Base-by-base conservation (phyloP, 805 yeast genomes). In the Ogataea salicorniae region DNA sequence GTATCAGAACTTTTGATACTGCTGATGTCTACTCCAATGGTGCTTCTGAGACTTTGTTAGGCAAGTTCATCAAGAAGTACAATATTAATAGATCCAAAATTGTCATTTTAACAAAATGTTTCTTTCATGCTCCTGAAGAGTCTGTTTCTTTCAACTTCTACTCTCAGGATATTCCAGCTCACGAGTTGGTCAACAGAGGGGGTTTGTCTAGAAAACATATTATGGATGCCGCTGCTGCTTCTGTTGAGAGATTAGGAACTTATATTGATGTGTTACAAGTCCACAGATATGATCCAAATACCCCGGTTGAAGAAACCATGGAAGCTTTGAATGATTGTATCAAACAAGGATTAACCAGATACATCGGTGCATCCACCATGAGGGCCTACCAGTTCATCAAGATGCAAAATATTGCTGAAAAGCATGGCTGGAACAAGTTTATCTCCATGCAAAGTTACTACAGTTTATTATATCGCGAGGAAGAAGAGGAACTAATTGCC, bases 291-390 rank as follows among this genome's bases (percentile, higher is more conserved):
- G 84, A 80, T 58, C 56, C 51, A 18, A 55, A 64, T 6, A 69
- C 75, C 4, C 76, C 81, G 22, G 67, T 70, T 43, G 68, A 69
- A 42, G 84, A 80, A 54, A 73, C 70, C 38, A 78, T 80, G 81
- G 73, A 63, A 54, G 74, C 83, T 0, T 63, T 80, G 57, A 74
- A 80, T 57, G 78, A 74, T 49, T 69, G 76, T 17, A 75, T 77
- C 23, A 66, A 67, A 36, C 48, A 55, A 39, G 82, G 82, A 17
- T 56, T 66, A 34, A 70, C 69, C 4, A 66, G 83, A 41, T 80
- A 80, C 60, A 69, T 80, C 47, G 84, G 86, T 22, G 83, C 84
- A 2, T 79, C 83, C 1, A 63, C 80, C 3, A 79, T 81, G 84
- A 66, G 68, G 52, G 75, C 81, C 4, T 60, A 64, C 18, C 79